phyloP scores from a whole-genome alignment of 345 rosid genomes.

The Gossypium herbaceum region DNA sequence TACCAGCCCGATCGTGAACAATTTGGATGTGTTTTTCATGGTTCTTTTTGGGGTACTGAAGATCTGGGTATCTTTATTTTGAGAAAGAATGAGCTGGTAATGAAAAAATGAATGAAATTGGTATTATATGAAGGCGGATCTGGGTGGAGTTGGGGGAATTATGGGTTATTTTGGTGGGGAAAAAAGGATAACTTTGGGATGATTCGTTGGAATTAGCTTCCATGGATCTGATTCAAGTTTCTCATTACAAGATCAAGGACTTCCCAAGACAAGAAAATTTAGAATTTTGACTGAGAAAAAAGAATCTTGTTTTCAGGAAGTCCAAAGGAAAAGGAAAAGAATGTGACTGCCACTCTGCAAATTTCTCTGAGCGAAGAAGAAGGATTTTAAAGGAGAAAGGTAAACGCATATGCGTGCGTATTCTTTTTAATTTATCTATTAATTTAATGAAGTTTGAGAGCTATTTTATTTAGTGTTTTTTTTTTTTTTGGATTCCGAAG shows the following conservation, averaged over 20 bases:
- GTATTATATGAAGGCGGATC: slow-evolving; percentile 14
- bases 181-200: not conserved
- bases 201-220: slow-evolving; percentile 5
- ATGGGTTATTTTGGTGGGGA: not conserved
- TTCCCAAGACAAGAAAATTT: not conserved
- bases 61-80: slow-evolving; percentile 10
- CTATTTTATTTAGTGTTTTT: too few relatives aligned
- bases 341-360: slow-evolving; percentile 16
- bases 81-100: not conserved
- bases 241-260: not conserved
- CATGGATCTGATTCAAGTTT: slow-evolving; percentile 25
- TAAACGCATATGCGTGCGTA: not conserved
- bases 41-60: not conserved
- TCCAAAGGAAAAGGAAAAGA: slow-evolving; percentile 10
- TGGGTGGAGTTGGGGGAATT: not conserved
- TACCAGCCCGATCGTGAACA: slow-evolving; percentile 84
- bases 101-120: slow-evolving; percentile 5
- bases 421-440: too few relatives aligned
- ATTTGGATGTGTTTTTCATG: slow-evolving; percentile 48
- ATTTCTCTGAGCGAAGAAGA: not conserved
- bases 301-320: not conserved
- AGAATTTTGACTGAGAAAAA: not conserved
- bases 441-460: not conserved
- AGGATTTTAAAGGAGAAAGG: not conserved
- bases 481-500: too few relatives aligned